Evolutionary conservation across 495 filamentous ascomycete genomes (phyloP), one percentile per base, ranked within the genome.

Genomic region (Aspergillus homomorphus): DNA sequence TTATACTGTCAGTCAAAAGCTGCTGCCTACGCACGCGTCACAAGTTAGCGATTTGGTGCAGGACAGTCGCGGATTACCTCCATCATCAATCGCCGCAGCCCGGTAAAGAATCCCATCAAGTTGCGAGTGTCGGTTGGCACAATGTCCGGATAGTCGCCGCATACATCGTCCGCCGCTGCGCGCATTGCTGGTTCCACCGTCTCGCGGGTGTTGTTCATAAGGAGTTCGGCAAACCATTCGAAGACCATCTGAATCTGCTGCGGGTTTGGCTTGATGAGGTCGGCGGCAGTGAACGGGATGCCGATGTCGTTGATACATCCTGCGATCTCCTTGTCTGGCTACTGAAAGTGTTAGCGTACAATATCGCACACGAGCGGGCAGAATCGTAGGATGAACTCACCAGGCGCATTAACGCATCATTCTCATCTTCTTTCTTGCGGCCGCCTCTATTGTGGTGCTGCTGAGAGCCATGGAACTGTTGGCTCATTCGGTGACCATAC

Each of bases 261-360:
- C 12, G 95, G 87, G 63, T 96, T 94, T 4, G 94, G 94, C 67
- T 96, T 98, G 59, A 91, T 84, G 38, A 98, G 81, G 74, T 98
- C 94, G 60, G 89, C 87, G n/a, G 88, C 76, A 1, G 83, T 87
- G 72, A 97, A 96, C 4, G 84, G 83, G 53, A 98, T 89, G 46
- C 92, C 92, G 56, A 98, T 94, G 69, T 98, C 94, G 72, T 85
- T 92, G 77, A 98, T 96, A 73, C 94, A 98, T 66, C 89, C 91
- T 65, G 92, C 91, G 54, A 98, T 97, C 70, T 98, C 94, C 63
- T 82, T 83, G 67, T 97, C 92, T 41, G 83, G 75, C 86, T 87
- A 57, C 50, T 24, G n/a, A 12, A 9, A 33, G 14, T 28, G 53
- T 71, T 57, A 69, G 63, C 43, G 49, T 63, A 12, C 53, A 55